Conservation (phyloP, 2,329 filamentous ascomycete genomes). For the Lecanicillium sp. region DNA sequence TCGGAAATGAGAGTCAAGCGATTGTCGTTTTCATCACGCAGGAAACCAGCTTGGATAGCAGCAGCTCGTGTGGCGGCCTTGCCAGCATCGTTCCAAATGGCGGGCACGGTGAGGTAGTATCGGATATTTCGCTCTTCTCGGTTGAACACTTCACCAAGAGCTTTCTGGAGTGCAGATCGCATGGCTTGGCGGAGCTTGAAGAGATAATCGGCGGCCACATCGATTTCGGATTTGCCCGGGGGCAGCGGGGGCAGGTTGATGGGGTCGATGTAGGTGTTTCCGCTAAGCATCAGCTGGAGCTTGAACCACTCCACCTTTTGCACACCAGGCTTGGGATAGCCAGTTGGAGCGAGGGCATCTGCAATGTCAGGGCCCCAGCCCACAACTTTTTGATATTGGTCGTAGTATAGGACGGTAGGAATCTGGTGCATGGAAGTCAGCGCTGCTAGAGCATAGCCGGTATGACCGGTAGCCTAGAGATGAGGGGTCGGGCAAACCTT, state of each 20-base stretch:
- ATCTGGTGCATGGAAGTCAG: constrained; percentile 51
- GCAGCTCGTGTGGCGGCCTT: constrained; percentile 94
- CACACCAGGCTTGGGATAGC: constrained; percentile 94
- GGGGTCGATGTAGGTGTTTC: constrained; percentile 98
- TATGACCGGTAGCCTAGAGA: neutral
- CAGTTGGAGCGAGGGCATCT: constrained; percentile 90
- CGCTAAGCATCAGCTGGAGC: constrained; percentile 95
- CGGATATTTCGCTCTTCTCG: constrained; percentile 95
- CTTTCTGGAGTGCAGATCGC: constrained; percentile 92
- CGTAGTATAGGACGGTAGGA: constrained; percentile 98
- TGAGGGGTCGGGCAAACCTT: constrained; percentile 53
- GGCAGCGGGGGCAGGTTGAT: constrained; percentile 97
- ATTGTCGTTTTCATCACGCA: constrained; percentile 96
- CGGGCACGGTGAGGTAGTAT: constrained; percentile 97
- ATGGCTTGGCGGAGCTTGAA: constrained; percentile 97
- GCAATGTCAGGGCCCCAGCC: constrained; percentile 98
- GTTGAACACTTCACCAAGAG: constrained; percentile 93
- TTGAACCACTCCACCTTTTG: constrained; percentile 99
- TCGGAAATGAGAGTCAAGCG: constrained; percentile 90
- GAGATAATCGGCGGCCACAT: constrained; percentile 97
- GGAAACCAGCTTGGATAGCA: constrained; percentile 92
- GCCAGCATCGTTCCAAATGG: constrained; percentile 98
- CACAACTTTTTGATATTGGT: constrained; percentile 99
- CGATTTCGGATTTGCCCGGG: constrained; percentile 96
- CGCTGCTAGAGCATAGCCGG: no score